Conservation (phyloP, 805 yeast genomes). For the Saccharomycopsis sp. region DNA sequence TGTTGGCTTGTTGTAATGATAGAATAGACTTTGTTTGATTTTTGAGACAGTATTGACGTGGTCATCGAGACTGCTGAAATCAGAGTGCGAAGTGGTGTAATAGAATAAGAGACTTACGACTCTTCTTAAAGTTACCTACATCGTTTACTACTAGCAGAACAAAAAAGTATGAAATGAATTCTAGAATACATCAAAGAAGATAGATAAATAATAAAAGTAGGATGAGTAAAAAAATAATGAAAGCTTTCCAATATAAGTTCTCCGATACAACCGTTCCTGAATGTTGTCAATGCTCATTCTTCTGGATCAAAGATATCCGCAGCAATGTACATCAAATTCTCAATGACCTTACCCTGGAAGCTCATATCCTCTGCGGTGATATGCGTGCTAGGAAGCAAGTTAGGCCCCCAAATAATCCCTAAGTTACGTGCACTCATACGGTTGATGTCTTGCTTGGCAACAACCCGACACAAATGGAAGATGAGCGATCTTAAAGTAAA, state of each 20-base stretch:
- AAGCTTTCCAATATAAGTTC: too few relatives aligned
- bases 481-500: constrained; percentile 81
- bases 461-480: constrained; percentile 77
- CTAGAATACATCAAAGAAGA: not conserved
- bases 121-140: too few relatives aligned
- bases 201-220: not conserved
- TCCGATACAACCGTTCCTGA: too few relatives aligned
- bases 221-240: not conserved
- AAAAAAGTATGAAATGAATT: too few relatives aligned
- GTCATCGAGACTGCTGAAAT: too few relatives aligned
- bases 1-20: not conserved
- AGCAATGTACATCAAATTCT: constrained; percentile 77
- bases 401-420: constrained; percentile 95
- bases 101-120: too few relatives aligned
- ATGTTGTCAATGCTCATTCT: too few relatives aligned
- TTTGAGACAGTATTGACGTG: too few relatives aligned
- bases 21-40: not conserved
- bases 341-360: constrained; percentile 70
- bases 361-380: constrained; percentile 68
- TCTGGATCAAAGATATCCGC: constrained; percentile 73
- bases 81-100: too few relatives aligned
- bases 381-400: constrained; percentile 62
- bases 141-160: too few relatives aligned
- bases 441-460: constrained; percentile 53
- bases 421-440: constrained; percentile 78